A percentile compares a stretch with the other conserved stretches of the same genome.
phyloP scores from a whole-genome alignment of 2,329 filamentous ascomycete species.

The Xylariaceae sp. region DNA sequence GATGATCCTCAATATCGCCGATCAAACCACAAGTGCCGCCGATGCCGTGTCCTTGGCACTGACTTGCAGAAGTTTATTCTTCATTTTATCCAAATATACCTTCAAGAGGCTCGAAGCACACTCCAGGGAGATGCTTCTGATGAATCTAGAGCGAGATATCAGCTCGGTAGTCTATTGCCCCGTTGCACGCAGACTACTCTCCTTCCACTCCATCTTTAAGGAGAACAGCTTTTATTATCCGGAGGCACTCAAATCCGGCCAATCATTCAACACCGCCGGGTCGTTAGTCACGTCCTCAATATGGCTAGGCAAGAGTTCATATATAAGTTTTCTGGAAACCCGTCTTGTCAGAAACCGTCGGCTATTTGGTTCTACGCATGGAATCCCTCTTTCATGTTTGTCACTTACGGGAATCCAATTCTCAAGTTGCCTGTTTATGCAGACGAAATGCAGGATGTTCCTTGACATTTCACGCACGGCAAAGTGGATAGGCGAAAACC shows the following conservation, averaged over 20 bases:
- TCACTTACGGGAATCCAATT: slow-evolving; percentile 2
- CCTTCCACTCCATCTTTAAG: slow-evolving; percentile 11
- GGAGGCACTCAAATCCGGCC: neutral
- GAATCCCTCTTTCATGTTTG: slow-evolving; percentile 16
- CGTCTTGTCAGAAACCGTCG: slow-evolving; percentile 17
- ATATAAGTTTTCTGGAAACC: slow-evolving; percentile 7
- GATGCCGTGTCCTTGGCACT: slow-evolving; percentile 19
- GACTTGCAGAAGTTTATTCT: slow-evolving; percentile 15
- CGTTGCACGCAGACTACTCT: slow-evolving; percentile 10
- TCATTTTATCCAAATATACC: slow-evolving; percentile 13
- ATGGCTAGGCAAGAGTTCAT: neutral
- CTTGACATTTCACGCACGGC: slow-evolving; percentile 13
- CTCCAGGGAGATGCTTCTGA: slow-evolving; percentile 11
- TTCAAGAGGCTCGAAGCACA: slow-evolving; percentile 14
- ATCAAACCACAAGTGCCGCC: slow-evolving; percentile 11
- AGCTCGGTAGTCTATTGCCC: slow-evolving; percentile 20
- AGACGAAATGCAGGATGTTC: neutral
- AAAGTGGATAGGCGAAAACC: slow-evolving; percentile 12
- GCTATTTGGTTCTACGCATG: slow-evolving; percentile 11
- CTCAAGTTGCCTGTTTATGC: slow-evolving; percentile 1
- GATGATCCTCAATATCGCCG: slow-evolving; percentile 18
- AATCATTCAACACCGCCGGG: neutral
- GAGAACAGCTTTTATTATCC: slow-evolving; percentile 5
- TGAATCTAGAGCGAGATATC: slow-evolving; percentile 10
- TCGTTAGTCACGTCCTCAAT: neutral